Base-by-base conservation (phyloP, 2,329 filamentous ascomycete species). In the Trichophaea hybrida region DNA sequence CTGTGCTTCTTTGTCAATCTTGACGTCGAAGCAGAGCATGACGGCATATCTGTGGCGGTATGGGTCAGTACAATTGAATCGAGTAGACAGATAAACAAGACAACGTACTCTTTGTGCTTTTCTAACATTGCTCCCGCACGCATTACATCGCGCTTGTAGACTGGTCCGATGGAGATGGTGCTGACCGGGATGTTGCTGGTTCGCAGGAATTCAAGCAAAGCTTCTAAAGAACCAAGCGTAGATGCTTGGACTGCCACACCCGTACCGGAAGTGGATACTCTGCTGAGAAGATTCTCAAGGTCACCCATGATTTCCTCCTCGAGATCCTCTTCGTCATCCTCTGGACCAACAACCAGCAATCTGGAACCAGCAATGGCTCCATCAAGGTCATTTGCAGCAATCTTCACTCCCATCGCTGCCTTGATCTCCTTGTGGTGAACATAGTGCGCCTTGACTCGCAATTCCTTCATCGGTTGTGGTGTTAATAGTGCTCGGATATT, bases 351-450 rank as follows among this genome's bases (percentile, higher is more conserved):
- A 33, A 98, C 90, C 69, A 98, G 82, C 68, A 98, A 78, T 67
- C 94, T 84, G 17, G 94, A 98, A 71, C 93, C 93, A 63, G 93
- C 93, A 73, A 98, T 97, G 67, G 94, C 93, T 63, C 88, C 85
- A 73, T 98, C 93, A 24, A 98, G 85, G 64, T 90, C 89, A 68
- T 95, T 94, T 49, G 91, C 93, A 64, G 89, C 89, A 71, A 98
- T 97, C 81, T 98, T 98, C 73, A 98, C 88, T 85, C 93, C 93
- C 70, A 98, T 81, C 6, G 93, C 89, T 17, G 94, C 93, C 78
- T 96, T 98, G 75, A 96, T 90, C 73, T 95, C 89, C 77, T 98
- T 97, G 77, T 98, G 96, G 77, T 98, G 94, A 34, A 98, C 91
- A 70, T 98, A 98, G 64, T 84, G 80, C 2, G 90, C 95, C 75